Evolutionary conservation across 2,329 filamentous ascomycete genomes (phyloP), one percentile per base, ranked within the genome.

Genomic region (Monosporascus sp.): DNA sequence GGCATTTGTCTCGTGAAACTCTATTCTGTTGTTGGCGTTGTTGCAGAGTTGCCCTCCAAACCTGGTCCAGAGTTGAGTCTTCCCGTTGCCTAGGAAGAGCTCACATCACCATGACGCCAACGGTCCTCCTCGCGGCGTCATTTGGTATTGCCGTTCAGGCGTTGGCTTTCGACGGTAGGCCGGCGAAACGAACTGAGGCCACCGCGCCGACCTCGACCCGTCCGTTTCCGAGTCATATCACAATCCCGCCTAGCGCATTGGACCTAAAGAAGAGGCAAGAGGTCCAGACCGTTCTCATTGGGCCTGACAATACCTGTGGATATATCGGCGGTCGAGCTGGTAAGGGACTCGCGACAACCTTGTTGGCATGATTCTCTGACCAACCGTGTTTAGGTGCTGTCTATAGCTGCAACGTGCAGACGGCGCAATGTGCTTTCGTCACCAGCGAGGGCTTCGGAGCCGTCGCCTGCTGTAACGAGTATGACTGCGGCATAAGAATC

Each of bases 301-400:
- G 71, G 11, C 73, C 75, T 1, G 76, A 80, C 60, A 77, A 77
- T 55, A 79, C 75, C 0, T 81, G 79, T 54, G 79, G 78, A 57
- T 81, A 71, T 60, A 64, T 81, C 40, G 69, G 68, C 31, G 78
- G 72, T 34, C 67, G 65, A 27, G 52, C 68, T 14, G 68, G 72
- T 75, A 61, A 52, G 63, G 7, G 49, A 36, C 20, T 31, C n/a
- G 16, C 60, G 17, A 9, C 6, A 11, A 16, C 37, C 31, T n/a
- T 17, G 48, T 16, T 11, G 34, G 2, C n/a, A 41, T 48, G 37
- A 17, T n/a, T 34, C 36, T 31, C 26, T 52, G 47, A 34, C 51
- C 54, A 45, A 58, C 48, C 57, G 31, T 16, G n/a, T 27, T 46
- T 41, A 73, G 75, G 66, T 20, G 71, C 69, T 2, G 67, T 67